Percentiles rank a stretch among this genome's conserved stretches.
These are phyloP conservation scores for Termitomyces sp. DNA, from an alignment of 768 basidiomycete genomes.

Conservation along the genomic window DNA sequence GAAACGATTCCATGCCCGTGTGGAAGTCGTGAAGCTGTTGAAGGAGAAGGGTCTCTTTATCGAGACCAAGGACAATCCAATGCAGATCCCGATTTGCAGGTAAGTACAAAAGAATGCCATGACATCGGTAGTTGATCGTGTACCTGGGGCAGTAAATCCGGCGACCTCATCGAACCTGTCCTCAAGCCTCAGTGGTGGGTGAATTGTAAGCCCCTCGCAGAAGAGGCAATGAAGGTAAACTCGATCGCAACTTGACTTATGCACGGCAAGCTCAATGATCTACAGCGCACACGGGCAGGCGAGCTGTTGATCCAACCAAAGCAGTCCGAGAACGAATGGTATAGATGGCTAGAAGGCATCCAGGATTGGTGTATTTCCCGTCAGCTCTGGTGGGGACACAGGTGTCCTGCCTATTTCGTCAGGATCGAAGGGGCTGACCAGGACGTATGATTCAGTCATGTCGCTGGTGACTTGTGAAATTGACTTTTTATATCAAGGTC, in stretches of 20 bases:
- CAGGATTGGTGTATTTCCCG: slow-evolving; percentile 99
- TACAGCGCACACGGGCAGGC: slow-evolving; percentile 80
- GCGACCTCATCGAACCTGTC: slow-evolving; percentile 91
- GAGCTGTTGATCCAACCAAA: slow-evolving; percentile 82
- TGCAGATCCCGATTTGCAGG: slow-evolving; percentile 95
- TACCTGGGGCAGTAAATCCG: slow-evolving; percentile 69
- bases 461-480: background rate
- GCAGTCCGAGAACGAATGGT: slow-evolving; percentile 90
- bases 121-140: background rate
- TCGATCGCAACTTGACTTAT: background rate
- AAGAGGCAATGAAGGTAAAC: slow-evolving; percentile 80
- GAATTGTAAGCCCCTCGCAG: slow-evolving; percentile 83
- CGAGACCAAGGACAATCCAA: slow-evolving; percentile 93
- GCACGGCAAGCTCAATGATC: background rate
- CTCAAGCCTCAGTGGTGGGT: slow-evolving; percentile 99
- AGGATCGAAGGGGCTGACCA: slow-evolving; percentile 70
- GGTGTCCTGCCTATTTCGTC: slow-evolving; percentile 92
- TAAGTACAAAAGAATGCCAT: slow-evolving; percentile 21
- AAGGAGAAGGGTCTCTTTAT: slow-evolving; percentile 82
- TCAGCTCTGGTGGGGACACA: slow-evolving; percentile 99
- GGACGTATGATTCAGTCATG: slow-evolving; percentile 41
- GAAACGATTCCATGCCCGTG: slow-evolving; percentile 94
- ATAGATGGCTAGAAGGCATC: slow-evolving; percentile 89
- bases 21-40: slow-evolving; percentile 74
- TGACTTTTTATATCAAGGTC: slow-evolving; percentile 26